Evolutionary conservation across 371 early-diverging fungal genomes (phyloP).

Genomic region (Encephalitozoon intestinalis): DNA sequence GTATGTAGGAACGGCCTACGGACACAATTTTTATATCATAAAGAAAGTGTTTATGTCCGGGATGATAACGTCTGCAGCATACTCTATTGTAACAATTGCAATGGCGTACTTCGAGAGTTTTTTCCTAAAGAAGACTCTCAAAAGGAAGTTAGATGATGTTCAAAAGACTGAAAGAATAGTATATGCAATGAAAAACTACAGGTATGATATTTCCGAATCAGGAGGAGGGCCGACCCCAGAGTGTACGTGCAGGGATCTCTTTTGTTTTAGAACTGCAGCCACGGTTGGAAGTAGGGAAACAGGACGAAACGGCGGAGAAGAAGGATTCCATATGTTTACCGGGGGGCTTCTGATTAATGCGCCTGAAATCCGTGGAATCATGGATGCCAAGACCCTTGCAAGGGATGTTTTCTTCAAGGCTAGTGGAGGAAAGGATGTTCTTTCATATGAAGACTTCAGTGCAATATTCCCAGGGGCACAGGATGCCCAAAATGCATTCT

Average conservation of each 20-base stretch:
- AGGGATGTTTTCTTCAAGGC: slow-evolving; percentile 57
- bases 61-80: slow-evolving; percentile 42
- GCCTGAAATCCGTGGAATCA: slow-evolving; percentile 50
- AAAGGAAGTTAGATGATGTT: slow-evolving; percentile 50
- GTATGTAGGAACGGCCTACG: slow-evolving; percentile 14
- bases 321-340: slow-evolving; percentile 17
- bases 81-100: slow-evolving; percentile 19
- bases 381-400: slow-evolving; percentile 55
- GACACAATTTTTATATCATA: not conserved
- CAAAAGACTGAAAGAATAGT: slow-evolving; percentile 58
- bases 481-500: slow-evolving; percentile 54
- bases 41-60: slow-evolving; percentile 39
- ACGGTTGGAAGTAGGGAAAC: not conserved
- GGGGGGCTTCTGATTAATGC: slow-evolving; percentile 12
- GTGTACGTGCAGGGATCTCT: slow-evolving; percentile 32
- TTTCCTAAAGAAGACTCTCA: slow-evolving; percentile 51
- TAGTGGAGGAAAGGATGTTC: slow-evolving; percentile 17
- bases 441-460: slow-evolving; percentile 56
- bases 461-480: slow-evolving; percentile 57
- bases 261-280: slow-evolving; percentile 1
- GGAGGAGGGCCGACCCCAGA: not conserved
- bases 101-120: slow-evolving; percentile 50
- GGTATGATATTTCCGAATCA: slow-evolving; percentile 45
- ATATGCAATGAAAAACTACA: slow-evolving; percentile 50
- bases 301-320: not conserved